A percentile compares a stretch with the other conserved stretches of the same genome.
Evolutionary conservation across 2,329 filamentous ascomycete genomes (phyloP).

Genomic region (Fusarium fujikuroi): DNA sequence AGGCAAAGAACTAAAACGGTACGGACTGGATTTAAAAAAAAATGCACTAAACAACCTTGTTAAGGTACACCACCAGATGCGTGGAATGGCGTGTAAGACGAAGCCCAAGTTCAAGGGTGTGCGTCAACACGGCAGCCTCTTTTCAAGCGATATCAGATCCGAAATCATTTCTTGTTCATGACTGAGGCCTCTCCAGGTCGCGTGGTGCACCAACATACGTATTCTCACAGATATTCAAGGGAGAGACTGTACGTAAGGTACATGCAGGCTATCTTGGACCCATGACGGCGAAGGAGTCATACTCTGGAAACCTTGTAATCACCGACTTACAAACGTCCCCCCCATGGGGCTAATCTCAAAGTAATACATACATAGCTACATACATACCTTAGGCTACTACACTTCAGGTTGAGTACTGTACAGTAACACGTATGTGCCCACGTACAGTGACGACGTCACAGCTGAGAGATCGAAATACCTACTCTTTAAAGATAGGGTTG

Average conservation of each 20-base stretch:
- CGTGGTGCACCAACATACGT: constrained; percentile 14
- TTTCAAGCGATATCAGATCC: constrained; percentile 31
- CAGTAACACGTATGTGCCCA: constrained; percentile 35
- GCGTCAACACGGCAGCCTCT: constrained; percentile 8
- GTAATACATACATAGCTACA: not conserved
- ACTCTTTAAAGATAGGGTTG: not conserved
- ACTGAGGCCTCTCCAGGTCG: constrained; percentile 24
- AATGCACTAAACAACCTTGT: not conserved
- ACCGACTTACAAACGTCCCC: constrained; percentile 28
- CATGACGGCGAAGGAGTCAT: constrained; percentile 38
- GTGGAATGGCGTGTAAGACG: constrained; percentile 14
- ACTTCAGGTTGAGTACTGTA: not conserved
- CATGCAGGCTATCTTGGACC: constrained; percentile 26
- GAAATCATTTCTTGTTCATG: constrained; percentile 11
- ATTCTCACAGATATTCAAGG: not conserved
- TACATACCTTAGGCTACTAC: not conserved
- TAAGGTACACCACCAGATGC: constrained; percentile 1
- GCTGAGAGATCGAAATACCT: not conserved
- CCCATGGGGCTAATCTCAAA: constrained; percentile 9
- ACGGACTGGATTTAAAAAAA: not conserved
- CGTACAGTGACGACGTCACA: constrained; percentile 40
- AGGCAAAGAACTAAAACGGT: constrained; percentile 1
- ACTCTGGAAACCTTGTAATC: constrained; percentile 24
- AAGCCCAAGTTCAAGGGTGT: constrained; percentile 1
- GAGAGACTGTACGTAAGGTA: constrained; percentile 10